Evolutionary conservation across 2,329 filamentous ascomycete species (phyloP).

Genomic region (Eutypa lata): DNA sequence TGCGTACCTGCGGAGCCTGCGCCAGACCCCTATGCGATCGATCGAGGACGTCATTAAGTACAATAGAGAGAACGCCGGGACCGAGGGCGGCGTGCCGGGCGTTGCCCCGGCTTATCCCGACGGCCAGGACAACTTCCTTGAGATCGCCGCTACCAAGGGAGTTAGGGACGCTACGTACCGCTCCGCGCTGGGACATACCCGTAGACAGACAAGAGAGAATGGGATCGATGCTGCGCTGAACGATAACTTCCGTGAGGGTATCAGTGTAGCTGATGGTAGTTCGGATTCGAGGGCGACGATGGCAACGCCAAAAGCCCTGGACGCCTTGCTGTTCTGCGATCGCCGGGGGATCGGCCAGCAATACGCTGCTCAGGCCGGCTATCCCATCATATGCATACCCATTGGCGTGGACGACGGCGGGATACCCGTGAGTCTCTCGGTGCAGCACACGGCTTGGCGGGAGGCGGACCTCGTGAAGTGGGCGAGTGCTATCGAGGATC

Average conservation of each 20-base stretch:
- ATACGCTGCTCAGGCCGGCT: constrained; percentile 71
- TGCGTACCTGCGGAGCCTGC: constrained; percentile 59
- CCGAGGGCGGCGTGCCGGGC: constrained; percentile 63
- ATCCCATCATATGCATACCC: constrained; percentile 69
- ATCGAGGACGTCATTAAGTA: constrained; percentile 65
- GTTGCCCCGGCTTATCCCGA: constrained; percentile 62
- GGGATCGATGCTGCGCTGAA: constrained; percentile 68
- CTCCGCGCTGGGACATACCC: constrained; percentile 62
- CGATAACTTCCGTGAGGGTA: not conserved
- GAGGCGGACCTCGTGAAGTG: constrained; percentile 57
- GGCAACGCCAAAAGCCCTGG: constrained; percentile 3
- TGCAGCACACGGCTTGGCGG: constrained; percentile 59
- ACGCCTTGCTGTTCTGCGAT: not conserved
- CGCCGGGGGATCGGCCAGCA: constrained; percentile 56
- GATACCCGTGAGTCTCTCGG: constrained; percentile 60
- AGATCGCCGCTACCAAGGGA: constrained; percentile 59
- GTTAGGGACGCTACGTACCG: constrained; percentile 62
- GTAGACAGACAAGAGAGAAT: constrained; percentile 51
- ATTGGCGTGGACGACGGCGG: constrained; percentile 54
- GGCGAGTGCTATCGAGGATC: constrained; percentile 61
- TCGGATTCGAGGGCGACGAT: not conserved
- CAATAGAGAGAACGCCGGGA: constrained; percentile 61
- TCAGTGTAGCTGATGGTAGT: not conserved
- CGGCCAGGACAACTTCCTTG: constrained; percentile 70
- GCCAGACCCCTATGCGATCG: constrained; percentile 56